A percentile compares a stretch with the other conserved stretches of the same genome.
These are phyloP conservation scores for Sporothrix pseudoabietina DNA, from an alignment of 2,329 filamentous ascomycete genomes.

Conservation along the genomic window DNA sequence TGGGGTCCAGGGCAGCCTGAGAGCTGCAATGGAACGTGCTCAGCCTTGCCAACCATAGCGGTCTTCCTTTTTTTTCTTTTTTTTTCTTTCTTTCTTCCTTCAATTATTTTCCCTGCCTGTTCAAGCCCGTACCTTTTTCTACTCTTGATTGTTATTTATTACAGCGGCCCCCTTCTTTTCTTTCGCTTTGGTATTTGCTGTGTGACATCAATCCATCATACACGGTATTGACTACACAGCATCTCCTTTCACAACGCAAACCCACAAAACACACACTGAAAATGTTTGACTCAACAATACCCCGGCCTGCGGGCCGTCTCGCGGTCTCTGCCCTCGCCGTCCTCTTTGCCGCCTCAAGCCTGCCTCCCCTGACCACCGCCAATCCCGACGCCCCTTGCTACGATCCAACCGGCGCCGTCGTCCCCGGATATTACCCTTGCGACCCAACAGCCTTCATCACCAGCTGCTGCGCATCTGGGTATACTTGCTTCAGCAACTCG, in stretches of 20 bases:
- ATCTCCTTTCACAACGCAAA: not conserved
- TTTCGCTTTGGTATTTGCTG: not conserved
- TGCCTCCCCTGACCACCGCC: not conserved
- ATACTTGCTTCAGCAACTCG: slow-evolving; percentile 37
- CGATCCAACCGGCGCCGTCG: slow-evolving; percentile 33
- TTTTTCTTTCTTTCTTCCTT: not conserved
- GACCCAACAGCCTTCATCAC: slow-evolving; percentile 33
- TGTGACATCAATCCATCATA: slow-evolving; percentile 1
- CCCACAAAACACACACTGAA: not conserved
- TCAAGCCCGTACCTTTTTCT: not conserved
- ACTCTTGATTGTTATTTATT: not conserved
- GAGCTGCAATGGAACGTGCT: not conserved
- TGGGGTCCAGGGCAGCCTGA: not conserved
- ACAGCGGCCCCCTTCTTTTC: not conserved
- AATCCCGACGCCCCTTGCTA: slow-evolving; percentile 36
- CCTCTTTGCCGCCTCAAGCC: not conserved
- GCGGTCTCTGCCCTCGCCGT: not conserved
- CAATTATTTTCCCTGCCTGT: not conserved
- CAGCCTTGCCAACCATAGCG: not conserved
- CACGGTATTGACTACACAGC: not conserved
- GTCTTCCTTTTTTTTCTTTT: not conserved
- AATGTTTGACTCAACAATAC: not conserved
- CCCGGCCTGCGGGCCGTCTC: not conserved
- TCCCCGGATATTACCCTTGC: slow-evolving; percentile 36
- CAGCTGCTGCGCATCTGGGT: slow-evolving; percentile 37